phyloP scores from a whole-genome alignment of 1,284 basidiomycete species.

The Ganoderma meredithae region DNA sequence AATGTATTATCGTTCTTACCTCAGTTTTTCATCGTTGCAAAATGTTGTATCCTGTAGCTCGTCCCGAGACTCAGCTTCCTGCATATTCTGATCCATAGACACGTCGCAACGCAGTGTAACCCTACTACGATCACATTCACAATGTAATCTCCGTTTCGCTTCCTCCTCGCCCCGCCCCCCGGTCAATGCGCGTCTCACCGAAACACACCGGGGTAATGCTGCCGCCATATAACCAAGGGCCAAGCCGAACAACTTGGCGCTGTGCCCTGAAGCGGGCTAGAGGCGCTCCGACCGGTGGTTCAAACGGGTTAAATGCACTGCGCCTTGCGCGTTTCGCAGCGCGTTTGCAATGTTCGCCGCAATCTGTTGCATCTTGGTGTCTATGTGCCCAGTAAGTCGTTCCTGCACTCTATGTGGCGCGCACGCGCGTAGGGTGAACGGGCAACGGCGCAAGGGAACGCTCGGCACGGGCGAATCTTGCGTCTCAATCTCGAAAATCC shows the following conservation, averaged over 20 bases:
- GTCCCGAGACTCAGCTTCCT: not conserved
- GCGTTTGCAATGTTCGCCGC: not conserved
- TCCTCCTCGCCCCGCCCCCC: not conserved
- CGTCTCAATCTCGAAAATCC: slow-evolving; percentile 4
- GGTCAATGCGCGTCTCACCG: not conserved
- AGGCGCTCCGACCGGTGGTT: not conserved
- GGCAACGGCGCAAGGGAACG: not conserved
- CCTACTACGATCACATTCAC: slow-evolving; percentile 16
- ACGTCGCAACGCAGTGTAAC: slow-evolving; percentile 20
- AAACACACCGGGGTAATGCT: not conserved
- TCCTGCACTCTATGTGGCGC: too few relatives aligned
- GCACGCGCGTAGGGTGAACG: not conserved
- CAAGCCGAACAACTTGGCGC: not conserved
- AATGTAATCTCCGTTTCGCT: slow-evolving; percentile 19
- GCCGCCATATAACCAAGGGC: not conserved
- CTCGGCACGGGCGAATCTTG: not conserved
- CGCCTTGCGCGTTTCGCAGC: slow-evolving; percentile 2
- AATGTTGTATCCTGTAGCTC: slow-evolving; percentile 39
- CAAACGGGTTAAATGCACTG: slow-evolving; percentile 1
- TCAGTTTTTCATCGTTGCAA: slow-evolving; percentile 31
- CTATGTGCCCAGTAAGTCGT: not conserved
- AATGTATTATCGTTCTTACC: slow-evolving; percentile 32
- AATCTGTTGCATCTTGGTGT: slow-evolving; percentile 1
- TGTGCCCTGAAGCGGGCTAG: not conserved
- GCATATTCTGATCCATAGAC: not conserved